phyloP scores from a whole-genome alignment of 2,329 filamentous ascomycete genomes.

The Pseudocercospora pini-densiflorae region DNA sequence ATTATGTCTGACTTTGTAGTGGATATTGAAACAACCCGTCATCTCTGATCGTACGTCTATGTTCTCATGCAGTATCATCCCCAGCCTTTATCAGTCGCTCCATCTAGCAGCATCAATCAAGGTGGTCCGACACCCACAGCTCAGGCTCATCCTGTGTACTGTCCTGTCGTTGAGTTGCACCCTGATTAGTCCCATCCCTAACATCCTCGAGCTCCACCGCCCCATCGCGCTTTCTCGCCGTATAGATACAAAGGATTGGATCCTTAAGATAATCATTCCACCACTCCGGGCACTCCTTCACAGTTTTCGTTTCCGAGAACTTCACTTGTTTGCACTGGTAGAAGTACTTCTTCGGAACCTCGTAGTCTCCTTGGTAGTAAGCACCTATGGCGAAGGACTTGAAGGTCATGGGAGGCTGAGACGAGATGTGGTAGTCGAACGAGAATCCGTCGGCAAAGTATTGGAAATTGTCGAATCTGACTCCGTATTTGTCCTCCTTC shows the following conservation, averaged over 20 bases:
- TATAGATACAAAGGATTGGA: constrained; percentile 8
- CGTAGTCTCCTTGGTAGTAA: neutral
- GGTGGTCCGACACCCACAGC: neutral
- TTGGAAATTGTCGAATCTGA: neutral
- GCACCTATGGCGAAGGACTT: neutral
- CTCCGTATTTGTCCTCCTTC: neutral
- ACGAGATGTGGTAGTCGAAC: constrained; percentile 1
- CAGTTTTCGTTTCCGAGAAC: constrained; percentile 1
- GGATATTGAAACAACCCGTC: neutral
- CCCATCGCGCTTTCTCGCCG: neutral
- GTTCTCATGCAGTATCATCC: neutral
- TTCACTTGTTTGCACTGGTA: neutral
- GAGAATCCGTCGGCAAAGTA: constrained; percentile 1
- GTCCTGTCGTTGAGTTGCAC: neutral
- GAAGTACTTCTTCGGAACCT: neutral
- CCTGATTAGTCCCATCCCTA: neutral
- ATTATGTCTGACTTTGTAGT: neutral
- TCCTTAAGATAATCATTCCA: constrained; percentile 12
- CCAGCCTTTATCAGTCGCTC: neutral
- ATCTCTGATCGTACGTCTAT: neutral
- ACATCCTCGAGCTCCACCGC: neutral
- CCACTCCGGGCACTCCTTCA: constrained; percentile 1
- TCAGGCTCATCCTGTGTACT: neutral
- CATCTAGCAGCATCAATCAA: neutral
- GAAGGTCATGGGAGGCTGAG: neutral